Base-by-base conservation (phyloP, 345 rosid genomes). In the Litchi chinensis region DNA sequence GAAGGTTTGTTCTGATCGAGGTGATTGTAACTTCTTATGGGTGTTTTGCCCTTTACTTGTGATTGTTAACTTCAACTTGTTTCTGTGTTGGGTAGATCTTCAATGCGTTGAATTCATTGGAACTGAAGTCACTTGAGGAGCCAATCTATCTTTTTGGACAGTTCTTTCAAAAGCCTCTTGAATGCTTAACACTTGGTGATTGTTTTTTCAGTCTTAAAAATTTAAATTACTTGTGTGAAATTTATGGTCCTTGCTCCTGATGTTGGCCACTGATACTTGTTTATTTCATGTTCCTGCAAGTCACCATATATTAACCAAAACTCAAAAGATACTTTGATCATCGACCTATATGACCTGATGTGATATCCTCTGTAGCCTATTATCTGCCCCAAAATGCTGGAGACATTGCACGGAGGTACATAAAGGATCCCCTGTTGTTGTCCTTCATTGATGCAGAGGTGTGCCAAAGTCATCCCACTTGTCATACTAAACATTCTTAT, bases 401-500 rank as follows among this genome's bases (percentile, higher is more conserved):
- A 80, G 95, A 79, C 84, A 89, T 93, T 76, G 98, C 99, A 83
- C 90, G 92, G 62, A 96, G 89, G 87, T 94, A 87, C 85, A 84
- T 93, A 76, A 92, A 90, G 86, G 99, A 96, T 86, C 98, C 97
- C 41, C 82, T 86, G 9, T 79, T 94, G 71, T 76, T 96, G 82
- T 96, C 97, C 73, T 96, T 96, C 88, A 90, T 94, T 72, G 99
- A 93, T 86, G 98, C 97, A 39, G 98, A 96, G 95, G 99, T 94
- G 82, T 59, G 81, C 76, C 60, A 40, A 71, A 63, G 63, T 75
- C 72, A 68, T 46, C 59, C 83, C 64, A 44, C 39, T 81, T 40
- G 65, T 46, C 63, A 32, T 64, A 28, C 48, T 77, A 60, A 15
- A 16, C 9, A 40, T 39, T 46, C 60, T 1, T 72, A 11, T 56